phyloP scores from a whole-genome alignment of 176 grass and related monocot species.

The Eleusine coracana region DNA sequence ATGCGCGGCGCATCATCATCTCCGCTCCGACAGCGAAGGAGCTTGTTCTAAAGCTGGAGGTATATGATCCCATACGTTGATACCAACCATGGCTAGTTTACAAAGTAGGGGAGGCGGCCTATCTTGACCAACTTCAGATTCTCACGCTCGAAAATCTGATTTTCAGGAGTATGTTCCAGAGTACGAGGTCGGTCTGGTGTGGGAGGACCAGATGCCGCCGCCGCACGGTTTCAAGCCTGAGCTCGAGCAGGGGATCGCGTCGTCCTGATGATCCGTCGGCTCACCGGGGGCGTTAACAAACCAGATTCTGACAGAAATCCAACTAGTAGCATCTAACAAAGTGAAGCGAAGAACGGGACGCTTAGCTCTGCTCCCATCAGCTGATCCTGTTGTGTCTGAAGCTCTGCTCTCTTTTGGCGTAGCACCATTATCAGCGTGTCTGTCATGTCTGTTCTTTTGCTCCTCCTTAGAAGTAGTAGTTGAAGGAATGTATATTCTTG shows the following conservation, averaged over 20 bases:
- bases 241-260: slow-evolving; percentile 58
- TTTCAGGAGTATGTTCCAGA: slow-evolving; percentile 68
- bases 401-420: slow-evolving; percentile 35
- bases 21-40: slow-evolving; percentile 78
- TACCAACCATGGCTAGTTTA: neutral
- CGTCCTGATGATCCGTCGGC: slow-evolving; percentile 36
- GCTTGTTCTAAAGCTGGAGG: slow-evolving; percentile 81
- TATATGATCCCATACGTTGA: neutral
- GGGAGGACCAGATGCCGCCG: slow-evolving; percentile 65
- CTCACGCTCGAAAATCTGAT: neutral
- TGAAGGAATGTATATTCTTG: neutral
- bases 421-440: neutral
- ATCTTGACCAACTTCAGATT: neutral
- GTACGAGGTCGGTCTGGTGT: slow-evolving; percentile 74
- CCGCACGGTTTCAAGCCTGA: slow-evolving; percentile 47
- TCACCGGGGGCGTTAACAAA: slow-evolving; percentile 1
- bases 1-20: slow-evolving; percentile 70
- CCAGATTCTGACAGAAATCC: slow-evolving; percentile 23
- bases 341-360: neutral
- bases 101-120: neutral
- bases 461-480: neutral
- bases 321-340: slow-evolving; percentile 45
- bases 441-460: slow-evolving; percentile 35
- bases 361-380: neutral
- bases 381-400: neutral